phyloP scores from a whole-genome alignment of 176 grass and related monocot species.

The Oryza nivara region DNA sequence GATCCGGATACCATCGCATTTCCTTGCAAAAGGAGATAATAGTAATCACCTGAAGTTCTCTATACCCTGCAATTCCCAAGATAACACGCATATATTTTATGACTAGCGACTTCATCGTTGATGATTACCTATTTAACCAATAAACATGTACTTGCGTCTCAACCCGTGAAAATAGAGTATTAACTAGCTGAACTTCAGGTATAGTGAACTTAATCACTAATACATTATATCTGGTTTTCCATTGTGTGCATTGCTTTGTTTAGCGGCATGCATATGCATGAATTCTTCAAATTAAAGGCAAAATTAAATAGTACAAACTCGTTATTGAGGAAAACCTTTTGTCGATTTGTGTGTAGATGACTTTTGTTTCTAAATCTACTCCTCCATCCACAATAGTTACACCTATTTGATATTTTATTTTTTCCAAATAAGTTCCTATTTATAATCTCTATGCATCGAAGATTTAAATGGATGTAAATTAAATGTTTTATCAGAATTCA shows the following conservation, averaged over 20 bases:
- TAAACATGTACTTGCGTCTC: conserved; percentile 32
- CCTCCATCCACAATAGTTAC: too few relatives aligned
- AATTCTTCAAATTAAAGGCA: not conserved
- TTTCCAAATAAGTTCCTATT: too few relatives aligned
- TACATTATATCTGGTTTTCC: not conserved
- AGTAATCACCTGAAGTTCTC: conserved; percentile 36
- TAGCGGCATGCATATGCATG: not conserved
- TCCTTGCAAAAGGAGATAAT: conserved; percentile 25
- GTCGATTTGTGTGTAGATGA: not conserved
- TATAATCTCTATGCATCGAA: too few relatives aligned
- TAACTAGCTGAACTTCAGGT: too few relatives aligned
- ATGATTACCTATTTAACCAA: conserved; percentile 30
- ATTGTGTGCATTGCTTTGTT: not conserved
- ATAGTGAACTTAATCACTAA: too few relatives aligned
- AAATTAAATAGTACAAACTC: not conserved
- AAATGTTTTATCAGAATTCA: too few relatives aligned
- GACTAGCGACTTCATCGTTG: conserved; percentile 33
- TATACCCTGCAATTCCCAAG: conserved; percentile 29
- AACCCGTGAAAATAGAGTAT: not conserved
- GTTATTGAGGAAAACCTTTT: not conserved
- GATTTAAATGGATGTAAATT: too few relatives aligned
- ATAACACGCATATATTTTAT: conserved; percentile 33
- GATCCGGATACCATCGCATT: conserved; percentile 32
- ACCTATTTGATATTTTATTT: too few relatives aligned
- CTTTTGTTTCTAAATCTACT: not conserved